These are phyloP conservation scores for Chaetomium fimeti DNA, from an alignment of 495 filamentous ascomycete genomes.

Conservation along the genomic window DNA sequence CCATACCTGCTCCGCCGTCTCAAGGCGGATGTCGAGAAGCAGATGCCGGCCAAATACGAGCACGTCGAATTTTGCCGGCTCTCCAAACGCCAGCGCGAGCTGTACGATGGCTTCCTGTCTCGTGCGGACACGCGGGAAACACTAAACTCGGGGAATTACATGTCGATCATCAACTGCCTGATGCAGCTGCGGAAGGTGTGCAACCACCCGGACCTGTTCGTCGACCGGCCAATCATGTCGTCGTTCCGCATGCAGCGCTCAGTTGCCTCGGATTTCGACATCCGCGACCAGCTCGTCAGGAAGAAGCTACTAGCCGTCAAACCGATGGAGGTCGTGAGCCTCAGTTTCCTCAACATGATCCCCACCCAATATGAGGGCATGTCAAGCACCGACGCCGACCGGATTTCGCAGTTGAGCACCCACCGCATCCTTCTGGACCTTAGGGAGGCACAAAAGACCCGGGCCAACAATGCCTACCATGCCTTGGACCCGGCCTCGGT, in stretches of 20 bases:
- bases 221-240: slow-evolving; percentile 95
- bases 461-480: slow-evolving; percentile 60
- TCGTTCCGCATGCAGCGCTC: slow-evolving; percentile 91
- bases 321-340: slow-evolving; percentile 63
- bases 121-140: slow-evolving; percentile 85
- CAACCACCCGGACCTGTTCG: slow-evolving; percentile 97
- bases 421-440: slow-evolving; percentile 61
- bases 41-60: slow-evolving; percentile 98
- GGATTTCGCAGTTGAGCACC: slow-evolving; percentile 62
- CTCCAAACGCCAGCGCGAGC: slow-evolving; percentile 87
- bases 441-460: slow-evolving; percentile 59
- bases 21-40: slow-evolving; percentile 98
- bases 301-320: slow-evolving; percentile 63
- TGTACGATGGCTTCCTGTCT: slow-evolving; percentile 98
- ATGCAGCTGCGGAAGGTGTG: slow-evolving; percentile 98
- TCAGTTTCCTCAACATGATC: slow-evolving; percentile 78
- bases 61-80: slow-evolving; percentile 93
- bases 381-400: slow-evolving; percentile 59
- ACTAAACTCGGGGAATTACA: slow-evolving; percentile 90
- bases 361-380: slow-evolving; percentile 69
- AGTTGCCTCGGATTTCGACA: slow-evolving; percentile 72
- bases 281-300: slow-evolving; percentile 71
- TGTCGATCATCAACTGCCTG: slow-evolving; percentile 96
- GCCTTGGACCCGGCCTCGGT: slow-evolving; percentile 59
- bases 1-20: slow-evolving; percentile 89